Conservation (phyloP, 768 basidiomycete genomes). For the Xerocomellus dryophilus region DNA sequence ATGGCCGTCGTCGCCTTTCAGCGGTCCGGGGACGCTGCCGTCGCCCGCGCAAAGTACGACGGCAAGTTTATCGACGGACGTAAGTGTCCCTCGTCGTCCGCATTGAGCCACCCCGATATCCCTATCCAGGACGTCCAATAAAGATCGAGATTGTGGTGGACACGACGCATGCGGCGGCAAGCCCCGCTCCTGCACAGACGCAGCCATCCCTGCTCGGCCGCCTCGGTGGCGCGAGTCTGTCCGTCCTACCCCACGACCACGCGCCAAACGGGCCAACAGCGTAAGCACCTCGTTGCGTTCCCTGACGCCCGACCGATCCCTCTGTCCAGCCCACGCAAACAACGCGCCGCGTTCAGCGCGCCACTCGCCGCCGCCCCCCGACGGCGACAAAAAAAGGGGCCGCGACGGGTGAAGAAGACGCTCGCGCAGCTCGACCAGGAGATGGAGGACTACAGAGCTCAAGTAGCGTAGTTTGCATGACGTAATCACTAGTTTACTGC, state of each 20-base stretch:
- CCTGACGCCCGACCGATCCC: not conserved
- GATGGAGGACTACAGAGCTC: constrained; percentile 75
- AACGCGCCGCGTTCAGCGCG: constrained; percentile 12
- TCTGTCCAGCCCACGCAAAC: constrained; percentile 21
- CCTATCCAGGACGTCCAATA: constrained; percentile 55
- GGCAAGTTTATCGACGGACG: constrained; percentile 73
- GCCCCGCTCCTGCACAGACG: constrained; percentile 23
- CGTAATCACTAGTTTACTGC: constrained; percentile 14
- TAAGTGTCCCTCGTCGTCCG: constrained; percentile 26
- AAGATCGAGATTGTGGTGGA: constrained; percentile 63
- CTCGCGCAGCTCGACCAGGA: constrained; percentile 67
- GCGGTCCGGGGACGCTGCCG: constrained; percentile 56
- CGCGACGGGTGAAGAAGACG: constrained; percentile 69
- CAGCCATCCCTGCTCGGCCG: constrained; percentile 41
- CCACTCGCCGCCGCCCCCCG: constrained; percentile 33
- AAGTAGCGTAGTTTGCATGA: not conserved
- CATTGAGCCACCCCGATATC: not conserved
- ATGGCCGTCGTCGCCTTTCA: constrained; percentile 76
- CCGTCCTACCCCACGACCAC: constrained; percentile 10
- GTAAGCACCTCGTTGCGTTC: constrained; percentile 9
- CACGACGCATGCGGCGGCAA: constrained; percentile 24
- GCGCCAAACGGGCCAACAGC: constrained; percentile 15
- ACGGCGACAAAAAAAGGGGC: constrained; percentile 65
- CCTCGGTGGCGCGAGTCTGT: constrained; percentile 23
- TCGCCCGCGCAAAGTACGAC: constrained; percentile 67